Conservation (phyloP, 345 rosid species). For the Sapria himalayana region DNA sequence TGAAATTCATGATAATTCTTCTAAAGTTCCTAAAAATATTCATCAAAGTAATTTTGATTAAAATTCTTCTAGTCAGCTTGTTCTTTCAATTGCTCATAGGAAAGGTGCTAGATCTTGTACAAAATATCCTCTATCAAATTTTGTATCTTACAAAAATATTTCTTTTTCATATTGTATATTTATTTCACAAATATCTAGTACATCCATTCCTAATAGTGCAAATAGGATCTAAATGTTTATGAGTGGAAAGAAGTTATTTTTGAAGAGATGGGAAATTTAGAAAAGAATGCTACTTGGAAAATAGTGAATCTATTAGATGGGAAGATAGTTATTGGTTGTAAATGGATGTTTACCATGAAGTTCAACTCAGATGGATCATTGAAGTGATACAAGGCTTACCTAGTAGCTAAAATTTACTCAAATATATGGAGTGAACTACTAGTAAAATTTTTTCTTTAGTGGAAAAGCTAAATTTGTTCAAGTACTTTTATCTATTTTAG, state of each 20-base stretch:
- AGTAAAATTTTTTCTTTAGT: background rate
- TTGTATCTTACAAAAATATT: too few relatives aligned
- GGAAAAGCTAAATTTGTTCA: background rate
- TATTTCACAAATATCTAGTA: too few relatives aligned
- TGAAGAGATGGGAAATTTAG: too few relatives aligned
- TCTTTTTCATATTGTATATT: too few relatives aligned
- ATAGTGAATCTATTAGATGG: too few relatives aligned
- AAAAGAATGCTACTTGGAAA: too few relatives aligned
- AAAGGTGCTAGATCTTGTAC: background rate
- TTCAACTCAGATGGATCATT: background rate
- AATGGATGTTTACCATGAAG: background rate
- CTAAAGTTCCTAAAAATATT: background rate
- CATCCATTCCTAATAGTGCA: too few relatives aligned
- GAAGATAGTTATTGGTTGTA: background rate
- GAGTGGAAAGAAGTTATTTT: background rate
- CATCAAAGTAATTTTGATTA: too few relatives aligned
- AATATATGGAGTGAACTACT: background rate
- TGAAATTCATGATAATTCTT: background rate
- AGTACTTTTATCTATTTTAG: background rate
- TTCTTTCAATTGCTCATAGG: background rate
- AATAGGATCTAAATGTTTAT: background rate
- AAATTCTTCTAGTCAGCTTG: background rate
- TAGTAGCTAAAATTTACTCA: background rate
- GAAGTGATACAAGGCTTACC: background rate
- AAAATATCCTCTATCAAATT: background rate